Conservation (phyloP, 768 basidiomycete genomes). For the Hydnomerulius pinastri region DNA sequence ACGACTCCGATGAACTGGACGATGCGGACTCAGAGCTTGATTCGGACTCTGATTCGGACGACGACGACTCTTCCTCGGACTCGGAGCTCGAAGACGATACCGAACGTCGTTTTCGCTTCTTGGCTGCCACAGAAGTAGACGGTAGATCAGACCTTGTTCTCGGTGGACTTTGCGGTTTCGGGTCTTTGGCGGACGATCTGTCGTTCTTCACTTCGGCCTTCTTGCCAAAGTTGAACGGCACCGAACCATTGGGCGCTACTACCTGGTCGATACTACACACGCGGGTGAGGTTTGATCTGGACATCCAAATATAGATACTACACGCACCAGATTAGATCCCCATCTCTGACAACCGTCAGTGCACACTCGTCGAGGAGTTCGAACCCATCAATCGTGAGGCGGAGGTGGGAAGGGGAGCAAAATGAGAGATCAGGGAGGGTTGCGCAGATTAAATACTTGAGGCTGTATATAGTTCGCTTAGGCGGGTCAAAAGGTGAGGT, state of each 20-base stretch:
- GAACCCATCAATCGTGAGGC: constrained; percentile 30
- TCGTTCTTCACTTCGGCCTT: background rate
- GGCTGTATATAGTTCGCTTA: constrained; percentile 5
- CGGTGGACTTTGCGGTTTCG: background rate
- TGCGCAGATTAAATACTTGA: constrained; percentile 23
- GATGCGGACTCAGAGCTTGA: constrained; percentile 29
- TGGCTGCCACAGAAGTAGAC: background rate
- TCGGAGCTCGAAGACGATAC: constrained; percentile 18
- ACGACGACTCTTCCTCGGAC: constrained; percentile 22
- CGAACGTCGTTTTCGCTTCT: constrained; percentile 31
- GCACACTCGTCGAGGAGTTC: constrained; percentile 30
- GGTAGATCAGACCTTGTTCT: background rate
- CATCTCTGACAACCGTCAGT: constrained; percentile 27
- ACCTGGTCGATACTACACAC: constrained; percentile 18
- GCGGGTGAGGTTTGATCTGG: too few species aligned
- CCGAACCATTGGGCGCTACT: background rate
- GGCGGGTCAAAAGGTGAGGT: constrained; percentile 5
- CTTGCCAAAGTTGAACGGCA: too few species aligned
- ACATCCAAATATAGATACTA: background rate
- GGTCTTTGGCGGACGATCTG: background rate
- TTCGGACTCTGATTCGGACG: constrained; percentile 25
- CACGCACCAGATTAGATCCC: constrained; percentile 29
- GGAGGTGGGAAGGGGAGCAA: constrained; percentile 5
- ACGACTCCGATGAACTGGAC: constrained; percentile 2
- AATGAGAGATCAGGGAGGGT: constrained; percentile 17